These are phyloP conservation scores for Rhexocercosporidium sp. DNA, from an alignment of 2,329 filamentous ascomycete species.

Conservation along the genomic window DNA sequence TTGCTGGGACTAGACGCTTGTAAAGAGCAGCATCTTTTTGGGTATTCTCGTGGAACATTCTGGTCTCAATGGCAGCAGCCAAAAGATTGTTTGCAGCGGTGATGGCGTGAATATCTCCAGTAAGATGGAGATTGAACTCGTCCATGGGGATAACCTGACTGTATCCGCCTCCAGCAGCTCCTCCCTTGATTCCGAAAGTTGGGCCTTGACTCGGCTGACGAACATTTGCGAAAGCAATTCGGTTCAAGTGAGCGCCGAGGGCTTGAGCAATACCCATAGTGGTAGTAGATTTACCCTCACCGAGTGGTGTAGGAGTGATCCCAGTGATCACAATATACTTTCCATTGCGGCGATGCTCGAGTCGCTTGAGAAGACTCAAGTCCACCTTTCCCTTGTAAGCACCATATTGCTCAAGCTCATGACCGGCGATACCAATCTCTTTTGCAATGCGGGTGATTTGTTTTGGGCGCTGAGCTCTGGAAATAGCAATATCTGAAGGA, in stretches of 20 bases:
- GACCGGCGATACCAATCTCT: slow-evolving; percentile 85
- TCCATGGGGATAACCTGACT: slow-evolving; percentile 99
- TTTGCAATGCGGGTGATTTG: slow-evolving; percentile 82
- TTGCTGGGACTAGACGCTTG: slow-evolving; percentile 83
- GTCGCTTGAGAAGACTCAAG: slow-evolving; percentile 77
- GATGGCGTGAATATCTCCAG: slow-evolving; percentile 97
- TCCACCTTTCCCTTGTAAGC: slow-evolving; percentile 96
- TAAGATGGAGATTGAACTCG: slow-evolving; percentile 97
- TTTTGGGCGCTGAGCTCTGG: slow-evolving; percentile 89
- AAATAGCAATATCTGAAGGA: slow-evolving; percentile 95
- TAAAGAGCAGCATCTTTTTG: slow-evolving; percentile 91
- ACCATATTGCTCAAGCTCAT: slow-evolving; percentile 93
- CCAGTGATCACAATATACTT: slow-evolving; percentile 92
- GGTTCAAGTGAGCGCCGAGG: slow-evolving; percentile 84
- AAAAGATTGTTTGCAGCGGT: slow-evolving; percentile 96
- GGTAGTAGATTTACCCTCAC: slow-evolving; percentile 97
- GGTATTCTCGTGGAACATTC: slow-evolving; percentile 97
- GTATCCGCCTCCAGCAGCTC: slow-evolving; percentile 95
- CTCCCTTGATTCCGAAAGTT: slow-evolving; percentile 98
- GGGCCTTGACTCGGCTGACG: slow-evolving; percentile 96
- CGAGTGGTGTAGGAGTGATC: slow-evolving; percentile 94
- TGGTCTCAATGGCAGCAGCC: slow-evolving; percentile 93
- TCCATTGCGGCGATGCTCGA: slow-evolving; percentile 86
- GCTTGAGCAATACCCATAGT: slow-evolving; percentile 96
- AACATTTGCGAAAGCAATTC: slow-evolving; percentile 93